phyloP scores from a whole-genome alignment of 192 early-diverging fungal genomes.

The Coemansia interrupta region DNA sequence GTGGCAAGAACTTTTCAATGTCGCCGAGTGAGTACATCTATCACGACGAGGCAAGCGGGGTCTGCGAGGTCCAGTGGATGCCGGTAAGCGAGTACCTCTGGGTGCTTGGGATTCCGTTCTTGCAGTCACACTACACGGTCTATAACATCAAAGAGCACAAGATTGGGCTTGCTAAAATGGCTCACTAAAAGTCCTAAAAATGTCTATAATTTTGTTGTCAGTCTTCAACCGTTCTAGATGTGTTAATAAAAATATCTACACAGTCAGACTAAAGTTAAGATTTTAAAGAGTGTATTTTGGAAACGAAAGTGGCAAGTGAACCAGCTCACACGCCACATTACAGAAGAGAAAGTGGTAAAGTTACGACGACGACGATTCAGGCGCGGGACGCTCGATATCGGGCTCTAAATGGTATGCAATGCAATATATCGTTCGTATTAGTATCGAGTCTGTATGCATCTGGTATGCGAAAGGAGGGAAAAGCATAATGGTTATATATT shows the following conservation, averaged over 20 bases:
- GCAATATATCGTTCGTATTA: too few relatives aligned
- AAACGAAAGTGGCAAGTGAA: neutral
- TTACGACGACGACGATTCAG: neutral
- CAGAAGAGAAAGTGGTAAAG: neutral
- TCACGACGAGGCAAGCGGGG: slow-evolving; percentile 32
- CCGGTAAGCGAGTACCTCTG: slow-evolving; percentile 52
- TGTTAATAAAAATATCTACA: too few relatives aligned
- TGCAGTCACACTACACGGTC: slow-evolving; percentile 54
- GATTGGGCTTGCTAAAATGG: slow-evolving; percentile 42
- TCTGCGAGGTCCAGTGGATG: slow-evolving; percentile 55
- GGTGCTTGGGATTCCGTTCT: slow-evolving; percentile 49
- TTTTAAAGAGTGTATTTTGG: neutral
- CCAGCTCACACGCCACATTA: neutral
- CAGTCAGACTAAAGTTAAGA: neutral
- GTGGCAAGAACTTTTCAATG: slow-evolving; percentile 47
- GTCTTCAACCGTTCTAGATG: neutral
- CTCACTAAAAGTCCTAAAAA: neutral
- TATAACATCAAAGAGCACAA: slow-evolving; percentile 43
- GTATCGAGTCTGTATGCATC: too few relatives aligned
- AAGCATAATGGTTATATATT: too few relatives aligned
- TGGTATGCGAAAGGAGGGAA: too few relatives aligned
- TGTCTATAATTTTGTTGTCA: neutral
- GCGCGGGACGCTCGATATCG: slow-evolving; percentile 29
- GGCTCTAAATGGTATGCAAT: slow-evolving; percentile 21
- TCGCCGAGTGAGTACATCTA: slow-evolving; percentile 43